A percentile compares a stretch with the other conserved stretches of the same genome.
Evolutionary conservation across 805 yeast genomes (phyloP).

Genomic region (Starmera amethionina): DNA sequence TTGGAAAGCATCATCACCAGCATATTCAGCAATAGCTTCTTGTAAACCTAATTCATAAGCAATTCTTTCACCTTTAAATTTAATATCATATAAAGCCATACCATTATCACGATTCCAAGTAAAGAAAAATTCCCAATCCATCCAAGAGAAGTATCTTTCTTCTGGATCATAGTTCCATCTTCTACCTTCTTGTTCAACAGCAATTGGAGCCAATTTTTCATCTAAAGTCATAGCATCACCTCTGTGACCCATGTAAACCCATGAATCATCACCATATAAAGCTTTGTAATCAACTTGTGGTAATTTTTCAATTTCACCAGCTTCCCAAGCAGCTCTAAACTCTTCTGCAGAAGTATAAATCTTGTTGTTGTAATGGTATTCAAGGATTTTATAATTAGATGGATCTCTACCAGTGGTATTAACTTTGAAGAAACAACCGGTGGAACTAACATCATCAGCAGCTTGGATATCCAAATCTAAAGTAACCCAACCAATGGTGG

Average conservation of each 20-base stretch:
- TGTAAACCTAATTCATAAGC: conserved; percentile 18
- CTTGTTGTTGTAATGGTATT: conserved; percentile 16
- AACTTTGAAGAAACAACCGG: conserved; percentile 14
- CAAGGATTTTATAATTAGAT: conserved; percentile 5
- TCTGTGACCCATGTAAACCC: conserved; percentile 7
- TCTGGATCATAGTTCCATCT: conserved; percentile 19
- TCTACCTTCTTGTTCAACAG: conserved; percentile 18
- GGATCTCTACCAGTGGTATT: conserved; percentile 16
- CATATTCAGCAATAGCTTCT: conserved; percentile 21
- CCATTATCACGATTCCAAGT: conserved; percentile 19
- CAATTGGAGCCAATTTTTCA: conserved; percentile 15
- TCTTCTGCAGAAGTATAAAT: conserved; percentile 15
- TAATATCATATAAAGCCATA: conserved; percentile 16
- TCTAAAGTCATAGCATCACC: conserved; percentile 12
- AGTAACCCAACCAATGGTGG: background rate
- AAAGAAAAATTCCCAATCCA: conserved; percentile 20
- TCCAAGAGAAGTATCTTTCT: conserved; percentile 21
- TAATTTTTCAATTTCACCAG: conserved; percentile 10
- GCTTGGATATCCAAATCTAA: conserved; percentile 1
- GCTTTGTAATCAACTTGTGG: conserved; percentile 6
- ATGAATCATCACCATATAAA: conserved; percentile 4
- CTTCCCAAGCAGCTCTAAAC: conserved; percentile 15
- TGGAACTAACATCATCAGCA: conserved; percentile 15
- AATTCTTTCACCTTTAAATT: conserved; percentile 21
- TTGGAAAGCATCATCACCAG: conserved; percentile 23